Evolutionary conservation across 2,329 filamentous ascomycete genomes (phyloP).

Genomic region (Cladophialophora carrionii): DNA sequence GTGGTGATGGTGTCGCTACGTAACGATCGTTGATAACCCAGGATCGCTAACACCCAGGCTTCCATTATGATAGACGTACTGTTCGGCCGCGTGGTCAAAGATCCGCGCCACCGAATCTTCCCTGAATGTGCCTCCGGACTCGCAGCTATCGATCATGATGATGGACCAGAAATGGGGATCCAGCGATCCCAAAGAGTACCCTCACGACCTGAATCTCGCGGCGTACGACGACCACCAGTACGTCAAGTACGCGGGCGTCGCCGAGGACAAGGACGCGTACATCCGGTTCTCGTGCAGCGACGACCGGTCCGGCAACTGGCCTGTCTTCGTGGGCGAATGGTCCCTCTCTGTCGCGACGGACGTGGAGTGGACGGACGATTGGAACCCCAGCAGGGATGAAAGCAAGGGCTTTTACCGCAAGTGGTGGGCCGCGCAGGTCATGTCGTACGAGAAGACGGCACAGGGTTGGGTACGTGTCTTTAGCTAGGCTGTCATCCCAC

Average conservation of each 20-base stretch:
- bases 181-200: conserved; percentile 55
- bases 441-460: conserved; percentile 55
- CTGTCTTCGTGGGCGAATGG: conserved; percentile 64
- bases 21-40: background rate
- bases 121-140: conserved; percentile 48
- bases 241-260: conserved; percentile 56
- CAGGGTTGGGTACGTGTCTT: conserved; percentile 53
- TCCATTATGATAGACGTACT: conserved; percentile 17
- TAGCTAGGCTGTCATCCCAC: background rate
- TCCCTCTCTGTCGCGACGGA: conserved; percentile 57
- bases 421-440: conserved; percentile 62
- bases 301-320: conserved; percentile 50
- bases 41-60: background rate
- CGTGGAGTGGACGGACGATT: conserved; percentile 53
- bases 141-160: conserved; percentile 58
- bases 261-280: conserved; percentile 54
- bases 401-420: conserved; percentile 57
- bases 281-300: conserved; percentile 56
- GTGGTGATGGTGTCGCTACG: background rate
- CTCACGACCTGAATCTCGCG: conserved; percentile 51
- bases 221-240: conserved; percentile 65
- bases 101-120: conserved; percentile 56
- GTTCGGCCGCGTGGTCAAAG: conserved; percentile 38
- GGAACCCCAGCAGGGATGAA: conserved; percentile 48
- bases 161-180: conserved; percentile 61